Evolutionary conservation across 2,329 filamentous ascomycete genomes (phyloP), one percentile per base, ranked within the genome.

Genomic region (Pseudogymnoascus sp.): DNA sequence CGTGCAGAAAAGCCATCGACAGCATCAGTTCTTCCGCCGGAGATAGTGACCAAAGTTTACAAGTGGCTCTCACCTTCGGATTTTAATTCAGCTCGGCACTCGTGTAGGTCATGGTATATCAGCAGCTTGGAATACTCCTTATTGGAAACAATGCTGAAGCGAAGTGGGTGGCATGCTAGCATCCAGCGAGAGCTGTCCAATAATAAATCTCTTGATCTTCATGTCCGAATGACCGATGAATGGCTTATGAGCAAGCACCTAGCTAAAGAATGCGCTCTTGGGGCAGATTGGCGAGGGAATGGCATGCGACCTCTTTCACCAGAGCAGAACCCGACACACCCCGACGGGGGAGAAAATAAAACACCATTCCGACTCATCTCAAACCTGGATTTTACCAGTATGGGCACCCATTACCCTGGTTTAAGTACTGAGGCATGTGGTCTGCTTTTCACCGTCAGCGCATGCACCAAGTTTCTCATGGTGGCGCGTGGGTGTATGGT

Each of bases 31-130:
- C 33, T 58, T 39, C 69, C 65, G 16, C 74, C 70, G 11, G 76
- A 78, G 63, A 74, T 76, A 6, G 54, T 77, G 1, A 71, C 74
- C 16, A 66, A 74, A 5, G 70, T 78, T 9, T 75, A 73, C 62
- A 47, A 38, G 11, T 63, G 69, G 6, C 70, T 78, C 4, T 50
- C 63, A 3, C 75, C 75, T 0, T 50, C 61, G 8, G 75, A 78
- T 65, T 88, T 86, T 69, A 81, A 88, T 66, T 76, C 81, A 60
- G 83, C 84, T 14, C 78, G 85, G 16, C 80, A 82, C 64, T 79
- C 79, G 16, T 88, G 84, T 67, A 78, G 79, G 50, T 71, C 73
- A 36, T 88, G 83, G 86, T 83, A 86, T 74, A 71, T 78, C 37
- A 78, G 78, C 20, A 82, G 83, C 58, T 70, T 87, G n/a, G 74